These are phyloP conservation scores for Phytophthora ramorum DNA, from an alignment of 352 stramenopile species.

Conservation along the genomic window DNA sequence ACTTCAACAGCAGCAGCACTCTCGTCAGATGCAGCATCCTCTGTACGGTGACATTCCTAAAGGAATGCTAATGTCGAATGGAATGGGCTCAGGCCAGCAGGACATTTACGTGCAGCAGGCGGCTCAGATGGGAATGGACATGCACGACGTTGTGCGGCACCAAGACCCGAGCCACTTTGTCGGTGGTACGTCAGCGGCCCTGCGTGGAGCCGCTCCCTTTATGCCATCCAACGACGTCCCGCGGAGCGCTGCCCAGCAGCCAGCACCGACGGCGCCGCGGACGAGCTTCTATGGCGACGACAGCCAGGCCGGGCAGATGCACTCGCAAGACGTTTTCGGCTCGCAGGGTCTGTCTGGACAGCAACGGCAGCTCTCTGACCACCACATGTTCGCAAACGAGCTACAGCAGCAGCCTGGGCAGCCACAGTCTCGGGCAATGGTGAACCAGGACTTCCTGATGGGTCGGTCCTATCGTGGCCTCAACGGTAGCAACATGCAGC, in stretches of 20 bases:
- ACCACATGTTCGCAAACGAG: slow-evolving; percentile 53
- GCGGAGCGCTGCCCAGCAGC: slow-evolving; percentile 30
- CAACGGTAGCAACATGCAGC: slow-evolving; percentile 44
- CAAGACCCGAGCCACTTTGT: slow-evolving; percentile 50
- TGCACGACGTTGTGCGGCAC: slow-evolving; percentile 61
- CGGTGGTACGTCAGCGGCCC: slow-evolving; percentile 12
- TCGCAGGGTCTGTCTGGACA: slow-evolving; percentile 47
- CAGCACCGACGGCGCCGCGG: slow-evolving; percentile 38
- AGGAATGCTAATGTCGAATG: slow-evolving; percentile 53
- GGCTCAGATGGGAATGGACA: slow-evolving; percentile 61
- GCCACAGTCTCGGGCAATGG: slow-evolving; percentile 42
- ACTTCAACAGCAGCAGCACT: slow-evolving; percentile 53
- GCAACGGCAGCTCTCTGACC: slow-evolving; percentile 45
- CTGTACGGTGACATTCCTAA: slow-evolving; percentile 66
- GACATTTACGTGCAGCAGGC: slow-evolving; percentile 60
- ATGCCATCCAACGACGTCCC: slow-evolving; percentile 29
- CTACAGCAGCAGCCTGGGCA: slow-evolving; percentile 47
- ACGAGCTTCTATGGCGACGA: slow-evolving; percentile 58
- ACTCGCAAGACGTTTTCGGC: slow-evolving; percentile 60
- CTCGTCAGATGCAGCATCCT: slow-evolving; percentile 55
- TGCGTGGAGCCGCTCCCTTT: slow-evolving; percentile 33
- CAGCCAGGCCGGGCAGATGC: slow-evolving; percentile 39
- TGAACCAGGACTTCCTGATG: slow-evolving; percentile 62
- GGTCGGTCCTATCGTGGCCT: slow-evolving; percentile 53
- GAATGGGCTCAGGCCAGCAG: slow-evolving; percentile 47